Percentiles rank a stretch among this genome's conserved stretches.
Conservation (phyloP, 2,329 filamentous ascomycete genomes). For the Aspergillus sp. region DNA sequence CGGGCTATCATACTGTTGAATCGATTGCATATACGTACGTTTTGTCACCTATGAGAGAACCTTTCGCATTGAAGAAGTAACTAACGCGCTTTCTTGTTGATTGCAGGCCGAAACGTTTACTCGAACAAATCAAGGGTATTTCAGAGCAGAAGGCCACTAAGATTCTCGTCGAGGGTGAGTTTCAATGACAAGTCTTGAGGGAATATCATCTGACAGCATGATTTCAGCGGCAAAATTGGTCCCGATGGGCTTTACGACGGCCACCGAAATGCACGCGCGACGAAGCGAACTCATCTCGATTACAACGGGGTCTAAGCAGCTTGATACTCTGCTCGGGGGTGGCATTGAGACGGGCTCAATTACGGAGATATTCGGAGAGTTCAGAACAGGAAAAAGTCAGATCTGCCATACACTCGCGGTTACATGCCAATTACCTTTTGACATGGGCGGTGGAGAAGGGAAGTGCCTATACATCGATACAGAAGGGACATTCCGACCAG, state of each 20-base stretch:
- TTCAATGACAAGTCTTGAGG: neutral
- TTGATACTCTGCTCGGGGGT: slow-evolving; percentile 92
- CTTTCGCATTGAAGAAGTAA: neutral
- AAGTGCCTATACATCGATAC: slow-evolving; percentile 99
- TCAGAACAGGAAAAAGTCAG: slow-evolving; percentile 96
- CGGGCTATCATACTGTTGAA: slow-evolving; percentile 93
- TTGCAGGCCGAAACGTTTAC: slow-evolving; percentile 65
- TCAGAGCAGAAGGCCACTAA: slow-evolving; percentile 96
- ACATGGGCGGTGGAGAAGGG: slow-evolving; percentile 97
- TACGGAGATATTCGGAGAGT: slow-evolving; percentile 97
- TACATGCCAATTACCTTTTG: slow-evolving; percentile 95
- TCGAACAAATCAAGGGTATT: slow-evolving; percentile 97
- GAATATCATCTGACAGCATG: slow-evolving; percentile 13
- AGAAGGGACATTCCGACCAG: slow-evolving; percentile 93
- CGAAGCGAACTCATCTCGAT: slow-evolving; percentile 97
- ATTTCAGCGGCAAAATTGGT: slow-evolving; percentile 85
- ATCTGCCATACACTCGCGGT: slow-evolving; percentile 98
- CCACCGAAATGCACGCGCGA: slow-evolving; percentile 97
- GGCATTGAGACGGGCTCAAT: slow-evolving; percentile 97
- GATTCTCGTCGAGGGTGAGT: slow-evolving; percentile 80
- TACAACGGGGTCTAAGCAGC: slow-evolving; percentile 95
- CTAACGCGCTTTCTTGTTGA: neutral
- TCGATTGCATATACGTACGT: slow-evolving; percentile 87
- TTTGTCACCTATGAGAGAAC: neutral
- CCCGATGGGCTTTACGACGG: slow-evolving; percentile 98